Conservation (phyloP, 805 yeast genomes). For the Pichia membranifaciens region DNA sequence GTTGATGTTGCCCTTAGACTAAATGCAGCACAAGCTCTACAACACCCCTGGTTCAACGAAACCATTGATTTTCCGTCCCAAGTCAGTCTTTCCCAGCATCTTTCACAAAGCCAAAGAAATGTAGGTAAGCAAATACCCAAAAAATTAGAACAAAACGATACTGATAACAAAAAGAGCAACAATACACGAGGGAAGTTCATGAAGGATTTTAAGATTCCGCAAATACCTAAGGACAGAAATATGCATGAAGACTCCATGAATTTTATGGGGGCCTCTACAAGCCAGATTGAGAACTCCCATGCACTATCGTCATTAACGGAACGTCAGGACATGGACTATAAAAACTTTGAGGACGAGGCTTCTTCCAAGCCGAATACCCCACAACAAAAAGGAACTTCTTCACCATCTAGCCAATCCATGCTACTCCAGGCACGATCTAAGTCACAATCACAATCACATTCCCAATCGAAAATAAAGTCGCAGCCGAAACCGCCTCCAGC, state of each 20-base stretch:
- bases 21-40: conserved; percentile 68
- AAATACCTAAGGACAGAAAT: conserved; percentile 9
- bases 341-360: no score
- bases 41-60: conserved; percentile 73
- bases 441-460: not conserved
- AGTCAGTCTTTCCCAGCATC: conserved; percentile 57
- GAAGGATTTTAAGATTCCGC: conserved; percentile 13
- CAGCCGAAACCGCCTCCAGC: no score
- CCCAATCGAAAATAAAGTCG: not conserved
- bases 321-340: no score
- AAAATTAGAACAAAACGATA: not conserved
- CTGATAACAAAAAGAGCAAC: not conserved
- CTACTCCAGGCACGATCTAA: no score
- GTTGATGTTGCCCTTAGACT: conserved; percentile 71
- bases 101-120: conserved; percentile 8
- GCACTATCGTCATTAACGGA: no score
- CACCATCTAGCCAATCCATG: not conserved
- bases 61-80: conserved; percentile 28
- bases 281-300: not conserved
- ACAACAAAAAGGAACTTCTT: not conserved
- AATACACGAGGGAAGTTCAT: not conserved
- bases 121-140: not conserved
- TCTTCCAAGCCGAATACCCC: no score
- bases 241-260: not conserved
- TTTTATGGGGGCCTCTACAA: not conserved